Conservation (phyloP, 1,284 basidiomycete species). For the Cutaneotrichosporon curvatum region DNA sequence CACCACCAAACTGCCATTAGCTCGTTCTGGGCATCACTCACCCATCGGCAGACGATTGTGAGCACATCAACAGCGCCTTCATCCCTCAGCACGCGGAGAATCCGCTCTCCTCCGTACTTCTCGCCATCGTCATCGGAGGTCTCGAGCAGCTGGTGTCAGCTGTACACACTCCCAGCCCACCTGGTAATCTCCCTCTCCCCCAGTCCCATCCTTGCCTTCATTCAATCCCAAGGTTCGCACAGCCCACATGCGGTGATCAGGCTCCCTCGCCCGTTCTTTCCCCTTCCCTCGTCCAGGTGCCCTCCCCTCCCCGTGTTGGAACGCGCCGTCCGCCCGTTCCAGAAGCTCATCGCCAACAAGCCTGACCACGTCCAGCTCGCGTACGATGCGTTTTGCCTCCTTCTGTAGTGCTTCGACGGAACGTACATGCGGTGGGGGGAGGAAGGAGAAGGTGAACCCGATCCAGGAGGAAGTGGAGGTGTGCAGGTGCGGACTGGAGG, state of each 20-base stretch:
- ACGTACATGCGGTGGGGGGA: slow-evolving; percentile 24
- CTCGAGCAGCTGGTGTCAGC: slow-evolving; percentile 30
- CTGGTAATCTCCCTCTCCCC: slow-evolving; percentile 42
- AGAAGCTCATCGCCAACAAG: slow-evolving; percentile 26
- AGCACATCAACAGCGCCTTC: slow-evolving; percentile 36
- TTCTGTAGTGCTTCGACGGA: slow-evolving; percentile 22
- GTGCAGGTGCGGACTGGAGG: slow-evolving; percentile 34
- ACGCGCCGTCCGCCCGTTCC: slow-evolving; percentile 29
- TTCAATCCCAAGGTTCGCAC: slow-evolving; percentile 29
- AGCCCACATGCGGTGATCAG: slow-evolving; percentile 45
- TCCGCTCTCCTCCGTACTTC: slow-evolving; percentile 39
- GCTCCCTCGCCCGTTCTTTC: slow-evolving; percentile 33
- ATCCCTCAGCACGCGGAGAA: slow-evolving; percentile 32
- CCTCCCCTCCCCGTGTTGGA: slow-evolving; percentile 29
- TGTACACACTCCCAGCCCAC: slow-evolving; percentile 12
- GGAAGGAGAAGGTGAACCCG: slow-evolving; percentile 28
- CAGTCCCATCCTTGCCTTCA: slow-evolving; percentile 38
- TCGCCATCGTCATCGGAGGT: slow-evolving; percentile 41
- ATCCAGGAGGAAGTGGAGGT: slow-evolving; percentile 33
- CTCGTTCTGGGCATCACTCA: slow-evolving; percentile 33
- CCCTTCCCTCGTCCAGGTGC: slow-evolving; percentile 16
- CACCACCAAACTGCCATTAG: slow-evolving; percentile 36
- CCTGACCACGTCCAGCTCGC: slow-evolving; percentile 32
- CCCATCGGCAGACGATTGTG: slow-evolving; percentile 39
- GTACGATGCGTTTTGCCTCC: slow-evolving; percentile 28